Evolutionary conservation across 2,329 filamentous ascomycete species (phyloP), one percentile per base, ranked within the genome.

Genomic region (Orbilia javanica): DNA sequence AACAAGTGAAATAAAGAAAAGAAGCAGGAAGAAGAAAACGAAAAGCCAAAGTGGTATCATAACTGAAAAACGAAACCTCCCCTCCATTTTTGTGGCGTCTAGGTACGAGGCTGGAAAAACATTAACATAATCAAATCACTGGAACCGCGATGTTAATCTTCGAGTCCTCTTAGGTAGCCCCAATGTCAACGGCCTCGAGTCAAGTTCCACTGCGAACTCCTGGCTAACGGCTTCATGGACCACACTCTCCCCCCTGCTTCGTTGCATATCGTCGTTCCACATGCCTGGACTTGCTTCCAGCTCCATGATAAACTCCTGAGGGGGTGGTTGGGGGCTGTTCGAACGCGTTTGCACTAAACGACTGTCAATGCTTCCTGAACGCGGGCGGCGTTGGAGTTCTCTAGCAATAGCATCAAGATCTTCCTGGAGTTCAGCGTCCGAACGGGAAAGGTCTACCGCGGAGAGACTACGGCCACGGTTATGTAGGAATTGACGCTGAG

Each of bases 161-260:
- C 67, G 64, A 3, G 73, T 70, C 44, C 73, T 25, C 53, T 71
- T 71, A 4, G 52, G 52, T 39, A 71, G 25, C 13, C 66, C 73
- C 22, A 77, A 25, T 18, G 64, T 67, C 22, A 77, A 55, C 62
- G 73, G 73, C 44, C 73, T 44, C 36, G 73, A 77, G 42, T 77
- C 73, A 53, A 77, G 44, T 39, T 77, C 73, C 31, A 77, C 73
- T 39, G 73, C 73, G 15, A 77, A 52, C 73, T 77, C 73, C 66
- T 71, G 73, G 25, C 60, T 62, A 34, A 77, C 73, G 1, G 73
- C 73, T 31, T 77, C 73, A 27, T 77, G 73, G 5, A 77, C 73
- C 5, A 71, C 52, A 27, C 27, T 42, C 5, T 60, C 55, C 46
- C 73, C 73, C 52, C 67, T 57, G 25, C 29, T 63, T 4, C 73